Percentiles rank a stretch among this genome's conserved stretches.
phyloP scores from a whole-genome alignment of 345 rosid genomes.

The Sonneratia alba region DNA sequence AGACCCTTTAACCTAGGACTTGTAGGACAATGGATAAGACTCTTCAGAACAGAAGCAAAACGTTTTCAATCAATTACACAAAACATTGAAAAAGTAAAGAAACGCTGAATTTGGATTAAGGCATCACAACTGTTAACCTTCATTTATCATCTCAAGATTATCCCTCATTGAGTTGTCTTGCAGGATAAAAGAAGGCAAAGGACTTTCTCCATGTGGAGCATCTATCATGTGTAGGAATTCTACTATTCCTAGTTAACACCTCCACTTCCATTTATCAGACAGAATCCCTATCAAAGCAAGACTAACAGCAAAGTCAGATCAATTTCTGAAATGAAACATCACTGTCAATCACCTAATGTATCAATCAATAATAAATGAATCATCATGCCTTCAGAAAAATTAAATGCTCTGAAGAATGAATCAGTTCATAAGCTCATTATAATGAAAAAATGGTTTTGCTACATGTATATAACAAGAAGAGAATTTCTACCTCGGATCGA shows the following conservation, averaged over 20 bases:
- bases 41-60: background rate
- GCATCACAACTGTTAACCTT: background rate
- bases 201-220: background rate
- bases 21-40: background rate
- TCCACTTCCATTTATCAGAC: background rate
- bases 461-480: background rate
- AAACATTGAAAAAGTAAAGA: background rate
- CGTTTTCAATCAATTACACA: background rate
- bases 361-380: background rate
- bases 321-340: background rate
- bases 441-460: background rate
- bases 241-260: background rate
- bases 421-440: background rate
- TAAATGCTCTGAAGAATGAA: background rate
- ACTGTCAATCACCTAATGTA: background rate
- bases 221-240: background rate
- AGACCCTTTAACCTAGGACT: background rate
- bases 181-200: background rate
- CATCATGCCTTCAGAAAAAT: background rate
- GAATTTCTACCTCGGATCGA: conserved; percentile 69
- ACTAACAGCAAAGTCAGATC: background rate
- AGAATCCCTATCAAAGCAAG: background rate
- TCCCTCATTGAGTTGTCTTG: background rate
- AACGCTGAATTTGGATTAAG: background rate
- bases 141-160: background rate